Evolutionary conservation across 176 grass and related monocot species (phyloP).

Genomic region (Sorghum bicolor): DNA sequence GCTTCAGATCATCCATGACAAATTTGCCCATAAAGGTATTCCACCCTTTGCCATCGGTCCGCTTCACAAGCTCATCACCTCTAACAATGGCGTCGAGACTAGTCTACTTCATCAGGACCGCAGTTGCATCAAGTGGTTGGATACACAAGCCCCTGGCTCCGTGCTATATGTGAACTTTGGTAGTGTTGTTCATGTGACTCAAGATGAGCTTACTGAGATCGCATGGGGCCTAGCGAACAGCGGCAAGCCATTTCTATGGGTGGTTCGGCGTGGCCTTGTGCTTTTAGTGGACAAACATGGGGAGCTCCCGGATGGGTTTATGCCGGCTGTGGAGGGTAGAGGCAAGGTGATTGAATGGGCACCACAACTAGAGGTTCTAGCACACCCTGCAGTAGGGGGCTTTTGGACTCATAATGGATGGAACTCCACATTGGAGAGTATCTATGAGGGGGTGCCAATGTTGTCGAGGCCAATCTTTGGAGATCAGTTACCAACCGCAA

Average conservation of each 20-base stretch:
- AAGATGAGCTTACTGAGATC: neutral
- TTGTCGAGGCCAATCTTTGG: neutral
- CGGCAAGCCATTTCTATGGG: conserved; percentile 15
- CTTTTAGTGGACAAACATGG: neutral
- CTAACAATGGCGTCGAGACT: neutral
- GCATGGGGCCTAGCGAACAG: neutral
- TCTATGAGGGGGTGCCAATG: conserved; percentile 29
- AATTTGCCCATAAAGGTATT: neutral
- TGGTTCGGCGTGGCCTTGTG: neutral
- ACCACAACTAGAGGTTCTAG: conserved; percentile 27
- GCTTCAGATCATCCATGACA: neutral
- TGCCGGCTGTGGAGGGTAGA: neutral
- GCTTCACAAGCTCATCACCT: conserved; percentile 10
- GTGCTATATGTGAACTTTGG: conserved; percentile 37
- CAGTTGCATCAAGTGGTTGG: conserved; percentile 14
- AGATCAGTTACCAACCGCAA: conserved; percentile 5
- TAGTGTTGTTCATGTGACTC: neutral
- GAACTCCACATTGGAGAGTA: conserved; percentile 33
- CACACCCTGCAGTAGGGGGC: neutral
- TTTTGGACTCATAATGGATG: conserved; percentile 40
- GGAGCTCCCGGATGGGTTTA: neutral
- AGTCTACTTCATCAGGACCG: conserved; percentile 6
- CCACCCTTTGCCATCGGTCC: neutral
- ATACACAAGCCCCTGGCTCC: neutral
- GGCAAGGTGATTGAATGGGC: conserved; percentile 28